Base-by-base conservation (phyloP, 1,139 yeast genomes). In the Hansenula sp. region DNA sequence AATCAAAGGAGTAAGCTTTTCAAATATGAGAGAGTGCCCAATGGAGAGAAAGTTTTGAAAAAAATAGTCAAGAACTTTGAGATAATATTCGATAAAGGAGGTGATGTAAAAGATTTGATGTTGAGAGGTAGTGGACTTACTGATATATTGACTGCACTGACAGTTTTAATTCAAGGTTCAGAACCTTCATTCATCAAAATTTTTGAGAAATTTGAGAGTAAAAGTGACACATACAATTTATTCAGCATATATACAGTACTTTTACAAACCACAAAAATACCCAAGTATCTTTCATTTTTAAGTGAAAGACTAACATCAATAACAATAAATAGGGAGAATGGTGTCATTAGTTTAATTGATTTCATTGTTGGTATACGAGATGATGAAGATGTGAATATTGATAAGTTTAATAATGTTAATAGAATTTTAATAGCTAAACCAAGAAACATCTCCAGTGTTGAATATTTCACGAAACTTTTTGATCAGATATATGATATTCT, bases 311-410 rank as follows among this genome's bases (percentile, higher is more conserved):
- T 90, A 6, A 76, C 82, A 2, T 48, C 60, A 6, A 62, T 87
- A 24, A 85, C 86, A 2, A 59, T 75, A 21, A 59, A 69, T 37
- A 73, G 94, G 13, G 64, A 73, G 2, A 62, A 85, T 54, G 97
- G 97, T 0, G 73, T 90, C 2, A 62, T 75, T 28, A 70, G 88
- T 1, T 62, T 90, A 38, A 71, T 89, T 28, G 97, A 92, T 60
- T 80, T 84, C 49, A 71, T 85, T 0, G 68, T 87, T 14, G 96
- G 95, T 0, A 65, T 85, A 29, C 66, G 96, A 45, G 95, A 87
- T 34, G 72, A 73, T 42, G 94, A 83, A 40, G 80, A 81, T 24
- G 65, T 88, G 8, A 79, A 80, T 44, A 60, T 79, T 19, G 79
- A 77, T 30, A 83, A 79, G 50, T 69, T 87, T 39, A 79, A 79